These are phyloP conservation scores for Zygosaccharomyces sapae DNA, from an alignment of 1,139 yeast species.

Conservation along the genomic window DNA sequence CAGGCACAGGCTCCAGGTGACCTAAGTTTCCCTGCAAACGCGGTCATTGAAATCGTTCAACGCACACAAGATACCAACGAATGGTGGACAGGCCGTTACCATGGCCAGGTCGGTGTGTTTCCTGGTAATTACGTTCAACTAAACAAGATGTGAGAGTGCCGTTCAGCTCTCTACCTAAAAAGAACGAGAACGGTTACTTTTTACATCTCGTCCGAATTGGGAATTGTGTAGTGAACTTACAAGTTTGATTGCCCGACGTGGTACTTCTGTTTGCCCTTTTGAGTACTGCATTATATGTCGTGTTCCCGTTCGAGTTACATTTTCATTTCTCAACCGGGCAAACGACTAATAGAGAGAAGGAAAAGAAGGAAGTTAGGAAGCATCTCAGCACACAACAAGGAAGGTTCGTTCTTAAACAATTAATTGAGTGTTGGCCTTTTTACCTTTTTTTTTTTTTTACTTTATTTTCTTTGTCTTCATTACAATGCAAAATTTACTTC, in stretches of 20 bases:
- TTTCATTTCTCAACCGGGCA: background rate
- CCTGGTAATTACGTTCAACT: conserved; percentile 94
- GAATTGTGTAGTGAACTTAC: background rate
- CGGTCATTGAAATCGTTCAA: conserved; percentile 75
- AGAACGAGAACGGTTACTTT: background rate
- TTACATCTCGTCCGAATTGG: background rate
- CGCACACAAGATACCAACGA: conserved; percentile 82
- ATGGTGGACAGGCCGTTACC: conserved; percentile 96
- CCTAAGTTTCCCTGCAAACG: conserved; percentile 80
- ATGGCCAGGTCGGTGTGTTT: conserved; percentile 85
- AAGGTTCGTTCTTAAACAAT: background rate
- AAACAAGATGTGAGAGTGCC: conserved; percentile 32
- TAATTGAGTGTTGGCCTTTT: background rate
- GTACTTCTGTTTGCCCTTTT: background rate
- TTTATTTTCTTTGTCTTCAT: background rate
- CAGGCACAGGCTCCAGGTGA: conserved; percentile 89
- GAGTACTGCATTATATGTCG: background rate
- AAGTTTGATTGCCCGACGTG: background rate
- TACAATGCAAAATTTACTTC: too few species aligned
- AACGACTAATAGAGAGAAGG: background rate
- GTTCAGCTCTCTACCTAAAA: too few species aligned
- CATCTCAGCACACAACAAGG: background rate
- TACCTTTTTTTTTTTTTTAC: background rate
- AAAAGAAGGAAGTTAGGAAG: background rate
- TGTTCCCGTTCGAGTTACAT: background rate